Percentiles rank a stretch among this genome's conserved stretches.
Conservation (phyloP, 495 filamentous ascomycete species). For the Schizothecium vesticola region DNA sequence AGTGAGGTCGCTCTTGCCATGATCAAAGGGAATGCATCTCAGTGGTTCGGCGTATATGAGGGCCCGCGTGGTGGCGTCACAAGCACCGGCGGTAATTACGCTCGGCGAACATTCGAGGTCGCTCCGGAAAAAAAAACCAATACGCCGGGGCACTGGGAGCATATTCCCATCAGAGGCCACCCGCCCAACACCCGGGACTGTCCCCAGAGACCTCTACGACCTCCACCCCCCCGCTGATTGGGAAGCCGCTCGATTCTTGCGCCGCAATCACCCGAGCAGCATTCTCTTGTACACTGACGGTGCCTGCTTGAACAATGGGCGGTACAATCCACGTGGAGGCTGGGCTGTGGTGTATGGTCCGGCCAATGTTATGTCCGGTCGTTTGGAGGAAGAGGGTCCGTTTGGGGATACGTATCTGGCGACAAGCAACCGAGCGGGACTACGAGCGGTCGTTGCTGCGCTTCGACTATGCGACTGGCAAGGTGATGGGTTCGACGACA, state of each 20-base stretch:
- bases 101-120: not conserved
- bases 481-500: conserved; percentile 31
- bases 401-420: conserved; percentile 25
- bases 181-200: not conserved
- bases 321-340: conserved; percentile 28
- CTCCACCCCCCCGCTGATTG: conserved; percentile 1
- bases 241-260: conserved; percentile 26
- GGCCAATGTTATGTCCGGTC: conserved; percentile 11
- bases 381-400: conserved; percentile 31
- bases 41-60: not conserved
- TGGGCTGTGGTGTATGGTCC: conserved; percentile 34
- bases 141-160: too few species aligned
- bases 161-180: too few species aligned
- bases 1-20: conserved; percentile 32
- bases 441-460: conserved; percentile 38
- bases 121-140: not conserved
- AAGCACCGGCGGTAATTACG: not conserved
- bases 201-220: not conserved
- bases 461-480: conserved; percentile 33
- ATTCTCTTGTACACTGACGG: conserved; percentile 30
- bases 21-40: conserved; percentile 26
- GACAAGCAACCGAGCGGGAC: conserved; percentile 43
- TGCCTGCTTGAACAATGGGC: conserved; percentile 34
- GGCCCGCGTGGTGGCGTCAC: too few species aligned
- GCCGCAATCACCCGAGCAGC: conserved; percentile 13